Base-by-base conservation (phyloP, 768 basidiomycete species). In the Austroboletus festivus region DNA sequence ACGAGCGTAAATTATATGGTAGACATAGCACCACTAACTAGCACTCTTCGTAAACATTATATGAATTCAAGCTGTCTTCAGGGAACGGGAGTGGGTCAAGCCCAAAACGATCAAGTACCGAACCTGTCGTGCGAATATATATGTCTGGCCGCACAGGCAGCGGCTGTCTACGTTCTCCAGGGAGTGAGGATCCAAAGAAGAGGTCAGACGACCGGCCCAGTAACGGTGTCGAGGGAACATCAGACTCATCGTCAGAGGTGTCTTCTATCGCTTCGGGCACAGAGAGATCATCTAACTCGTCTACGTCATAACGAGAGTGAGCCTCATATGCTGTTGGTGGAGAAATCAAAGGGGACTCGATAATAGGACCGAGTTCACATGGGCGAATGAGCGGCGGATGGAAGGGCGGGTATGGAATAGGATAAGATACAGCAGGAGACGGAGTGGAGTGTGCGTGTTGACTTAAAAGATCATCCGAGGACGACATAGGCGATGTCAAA, bases 261-360 rank as follows among this genome's bases (percentile, higher is more conserved):
- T 90, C 88, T 65, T 89, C 87, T 75, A 89, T 86, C 35, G 86
- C 82, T 60, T 89, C 88, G 38, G 86, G 87, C 37, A 89, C 79
- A 23, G 84, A 72, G 26, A 82, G 74, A 60, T 85, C 84, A 58
- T 85, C 85, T 54, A 79, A 59, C 68, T 86, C 82, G 68, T 85
- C 80, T 57, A 65, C 62, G 51, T 81, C 74, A 60, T 75, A 77
- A 56, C 83, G 85, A 47, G 87, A 82, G 38, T 85, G 73, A 39
- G 84, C 74, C 61, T 80, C 77, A 71, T 69, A 72, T 51, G 62
- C 59, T 20, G 62, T 55, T 15, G 61, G 55, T 31, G 55, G 50
- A 56, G 77, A 71, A 49, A 71, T 62, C 70, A 71, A 64, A 59
- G 76, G 69, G 50, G 75, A 68, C 60, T 74, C 69, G 47, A 63